A percentile compares a stretch with the other conserved stretches of the same genome.
Conservation (phyloP, 441 rosid species). For the Brassica hybrid region DNA sequence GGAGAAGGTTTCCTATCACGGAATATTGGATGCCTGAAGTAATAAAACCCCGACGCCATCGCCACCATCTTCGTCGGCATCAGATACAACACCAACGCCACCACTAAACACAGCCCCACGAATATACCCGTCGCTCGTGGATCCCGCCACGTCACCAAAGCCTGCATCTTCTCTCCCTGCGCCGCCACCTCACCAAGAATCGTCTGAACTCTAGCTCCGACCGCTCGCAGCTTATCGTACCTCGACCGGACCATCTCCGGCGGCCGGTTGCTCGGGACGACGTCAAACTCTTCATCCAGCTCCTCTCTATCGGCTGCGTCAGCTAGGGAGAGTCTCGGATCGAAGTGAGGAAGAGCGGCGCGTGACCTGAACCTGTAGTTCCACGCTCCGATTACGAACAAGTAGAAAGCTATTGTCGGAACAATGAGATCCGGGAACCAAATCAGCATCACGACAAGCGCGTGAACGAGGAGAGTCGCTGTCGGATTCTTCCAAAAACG, state of each 20-base stretch:
- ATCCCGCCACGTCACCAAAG: slow-evolving; percentile 65
- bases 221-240: slow-evolving; percentile 56
- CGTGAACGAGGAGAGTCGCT: slow-evolving; percentile 60
- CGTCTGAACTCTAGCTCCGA: slow-evolving; percentile 54
- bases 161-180: slow-evolving; percentile 62
- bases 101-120: slow-evolving; percentile 57
- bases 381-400: slow-evolving; percentile 64
- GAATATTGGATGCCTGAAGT: slow-evolving; percentile 67
- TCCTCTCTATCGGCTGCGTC: slow-evolving; percentile 57
- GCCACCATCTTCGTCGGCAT: slow-evolving; percentile 74
- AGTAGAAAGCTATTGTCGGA: slow-evolving; percentile 60
- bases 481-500: slow-evolving; percentile 69
- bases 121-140: slow-evolving; percentile 69
- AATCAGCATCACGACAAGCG: slow-evolving; percentile 58
- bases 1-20: slow-evolving; percentile 66
- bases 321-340: slow-evolving; percentile 57
- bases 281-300: slow-evolving; percentile 71
- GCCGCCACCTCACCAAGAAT: slow-evolving; percentile 63
- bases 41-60: slow-evolving; percentile 69
- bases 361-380: slow-evolving; percentile 56
- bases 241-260: slow-evolving; percentile 50
- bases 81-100: slow-evolving; percentile 56
- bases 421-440: slow-evolving; percentile 69
- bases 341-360: slow-evolving; percentile 52
- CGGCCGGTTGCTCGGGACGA: slow-evolving; percentile 49